phyloP scores from a whole-genome alignment of 1,284 basidiomycete species.

The Meira nashicola region DNA sequence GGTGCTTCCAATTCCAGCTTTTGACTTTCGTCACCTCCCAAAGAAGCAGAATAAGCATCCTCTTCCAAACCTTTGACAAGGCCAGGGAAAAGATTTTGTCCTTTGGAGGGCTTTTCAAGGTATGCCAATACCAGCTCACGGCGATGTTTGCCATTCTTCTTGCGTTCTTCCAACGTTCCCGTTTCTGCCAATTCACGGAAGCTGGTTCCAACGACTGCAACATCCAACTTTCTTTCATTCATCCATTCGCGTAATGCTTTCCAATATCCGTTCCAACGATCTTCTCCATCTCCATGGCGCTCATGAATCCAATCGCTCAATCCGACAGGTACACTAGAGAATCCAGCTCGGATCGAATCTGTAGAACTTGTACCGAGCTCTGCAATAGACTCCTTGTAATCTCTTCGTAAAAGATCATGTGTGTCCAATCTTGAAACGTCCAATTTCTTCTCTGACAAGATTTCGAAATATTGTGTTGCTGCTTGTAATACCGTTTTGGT shows the following conservation, averaged over 20 bases:
- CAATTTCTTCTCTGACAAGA: conserved; percentile 64
- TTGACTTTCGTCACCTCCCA: conserved; percentile 13
- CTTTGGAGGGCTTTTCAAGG: background rate
- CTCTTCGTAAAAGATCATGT: conserved; percentile 74
- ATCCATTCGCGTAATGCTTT: conserved; percentile 28
- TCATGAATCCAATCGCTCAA: conserved; percentile 9
- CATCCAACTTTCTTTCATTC: conserved; percentile 28
- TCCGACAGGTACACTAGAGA: conserved; percentile 13
- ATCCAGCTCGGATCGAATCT: conserved; percentile 4
- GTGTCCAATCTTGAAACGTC: conserved; percentile 67
- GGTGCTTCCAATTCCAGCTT: conserved; percentile 29
- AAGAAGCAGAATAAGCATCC: conserved; percentile 17
- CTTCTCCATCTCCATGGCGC: conserved; percentile 4
- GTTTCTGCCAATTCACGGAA: conserved; percentile 19
- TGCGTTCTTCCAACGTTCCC: conserved; percentile 14
- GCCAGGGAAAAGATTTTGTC: conserved; percentile 10
- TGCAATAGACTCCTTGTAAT: conserved; percentile 68
- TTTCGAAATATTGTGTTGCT: conserved; percentile 56
- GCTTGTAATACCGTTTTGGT: conserved; percentile 67
- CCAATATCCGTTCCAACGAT: conserved; percentile 40
- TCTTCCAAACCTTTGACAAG: conserved; percentile 22
- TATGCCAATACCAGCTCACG: conserved; percentile 36
- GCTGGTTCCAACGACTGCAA: conserved; percentile 35
- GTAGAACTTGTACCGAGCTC: conserved; percentile 3
- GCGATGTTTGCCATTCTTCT: conserved; percentile 32